Percentiles rank a stretch among this genome's conserved stretches.
phyloP scores from a whole-genome alignment of 2,329 filamentous ascomycete genomes.

The Cladophialophora carrionii region DNA sequence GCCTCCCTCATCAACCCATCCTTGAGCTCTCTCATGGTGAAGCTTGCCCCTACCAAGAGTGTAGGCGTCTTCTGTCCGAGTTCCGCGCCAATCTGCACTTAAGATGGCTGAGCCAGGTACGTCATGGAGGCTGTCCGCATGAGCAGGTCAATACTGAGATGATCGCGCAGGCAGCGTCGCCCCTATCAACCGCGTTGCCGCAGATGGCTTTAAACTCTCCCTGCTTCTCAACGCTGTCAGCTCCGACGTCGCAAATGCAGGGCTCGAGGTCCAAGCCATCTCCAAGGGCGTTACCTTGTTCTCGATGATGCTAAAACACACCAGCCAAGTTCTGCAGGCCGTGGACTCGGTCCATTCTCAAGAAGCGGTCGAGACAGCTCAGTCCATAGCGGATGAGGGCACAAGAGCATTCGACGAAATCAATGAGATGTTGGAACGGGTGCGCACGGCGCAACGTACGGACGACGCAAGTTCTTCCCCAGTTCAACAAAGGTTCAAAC shows the following conservation, averaged over 20 bases:
- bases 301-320: conserved; percentile 47
- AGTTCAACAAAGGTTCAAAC: conserved; percentile 45
- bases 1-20: not conserved
- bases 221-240: conserved; percentile 49
- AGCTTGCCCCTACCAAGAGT: not conserved
- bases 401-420: conserved; percentile 49
- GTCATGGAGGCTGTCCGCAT: not conserved
- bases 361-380: conserved; percentile 44
- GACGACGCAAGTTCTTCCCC: conserved; percentile 39
- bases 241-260: conserved; percentile 46
- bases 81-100: not conserved
- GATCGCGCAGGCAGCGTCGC: conserved; percentile 35
- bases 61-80: not conserved
- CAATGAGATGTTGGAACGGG: conserved; percentile 47
- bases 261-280: conserved; percentile 49
- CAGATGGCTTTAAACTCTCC: conserved; percentile 47
- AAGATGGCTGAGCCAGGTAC: conserved; percentile 33
- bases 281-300: conserved; percentile 49
- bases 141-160: conserved; percentile 6
- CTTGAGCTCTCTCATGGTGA: not conserved
- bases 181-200: conserved; percentile 40
- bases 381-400: conserved; percentile 48
- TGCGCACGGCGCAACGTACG: conserved; percentile 31
- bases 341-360: conserved; percentile 42
- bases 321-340: conserved; percentile 43